Base-by-base conservation (phyloP, 495 filamentous ascomycete genomes). In the Tuber magnatum region DNA sequence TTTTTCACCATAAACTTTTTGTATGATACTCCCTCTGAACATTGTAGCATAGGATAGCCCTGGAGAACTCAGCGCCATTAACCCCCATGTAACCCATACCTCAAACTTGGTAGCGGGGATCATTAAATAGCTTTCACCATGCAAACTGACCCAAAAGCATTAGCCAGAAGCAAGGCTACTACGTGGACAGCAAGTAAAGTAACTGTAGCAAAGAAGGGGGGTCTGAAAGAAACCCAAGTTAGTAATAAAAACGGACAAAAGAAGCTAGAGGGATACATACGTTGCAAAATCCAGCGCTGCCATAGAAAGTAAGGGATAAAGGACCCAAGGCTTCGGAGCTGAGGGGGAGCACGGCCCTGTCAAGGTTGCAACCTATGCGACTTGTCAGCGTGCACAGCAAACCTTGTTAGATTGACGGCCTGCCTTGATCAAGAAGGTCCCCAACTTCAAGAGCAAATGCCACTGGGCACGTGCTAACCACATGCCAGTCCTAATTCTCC, bases 281-380 rank as follows among this genome's bases (percentile, higher is more conserved):
- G 46, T 71, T 7, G 72, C 77, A 71, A 85, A 80, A 69, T 90
- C 88, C 7, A 91, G 73, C 0, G 86, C 86, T 32, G 91, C 90
- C 8, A 91, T 77, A 24, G 84, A 81, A 8, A 92, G 82, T 28
- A 93, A 82, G 43, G 90, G 88, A 78, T 91, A 92, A 42, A 86
- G 84, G 40, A 91, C 82, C 85, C 85, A 88, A 7, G 88, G 85
- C 69, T 87, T 88, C 18, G 87, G 85, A 1, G 88, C 87, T n/a
- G 88, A 83, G 0, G 91, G 91, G 22, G 85, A 85, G 82, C 91
- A 93, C 9, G 89, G 87, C 73, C 86, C 83, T 18, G 87, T 86
- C 1, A 89, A 79, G 3, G 87, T 87, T 22, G 73, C 69, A 22
- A 71, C n/a, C 69, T 71, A 3, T 71, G 35, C 5, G 39, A 24